A percentile compares a stretch with the other conserved stretches of the same genome.
phyloP scores from a whole-genome alignment of 345 rosid genomes.

The Sisymbrium irio region DNA sequence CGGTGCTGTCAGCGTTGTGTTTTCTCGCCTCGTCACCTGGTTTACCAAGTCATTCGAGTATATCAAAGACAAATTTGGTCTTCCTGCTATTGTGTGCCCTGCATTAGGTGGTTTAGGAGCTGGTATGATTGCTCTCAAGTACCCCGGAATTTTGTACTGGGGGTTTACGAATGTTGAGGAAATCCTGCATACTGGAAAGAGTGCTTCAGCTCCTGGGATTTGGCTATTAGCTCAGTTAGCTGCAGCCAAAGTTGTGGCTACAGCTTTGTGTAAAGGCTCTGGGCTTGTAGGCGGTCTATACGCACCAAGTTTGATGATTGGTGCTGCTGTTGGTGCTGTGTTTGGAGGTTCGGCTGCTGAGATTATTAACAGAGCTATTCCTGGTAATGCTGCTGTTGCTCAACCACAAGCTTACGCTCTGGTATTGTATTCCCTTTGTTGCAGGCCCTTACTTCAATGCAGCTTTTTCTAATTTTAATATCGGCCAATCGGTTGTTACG shows the following conservation, averaged over 20 bases:
- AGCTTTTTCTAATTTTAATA: background rate
- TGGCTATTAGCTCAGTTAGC: slow-evolving; percentile 88
- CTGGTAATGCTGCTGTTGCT: slow-evolving; percentile 96
- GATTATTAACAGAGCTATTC: slow-evolving; percentile 85
- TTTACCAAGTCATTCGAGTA: slow-evolving; percentile 70
- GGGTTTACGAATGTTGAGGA: slow-evolving; percentile 99
- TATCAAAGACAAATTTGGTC: slow-evolving; percentile 76
- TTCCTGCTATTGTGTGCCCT: slow-evolving; percentile 90
- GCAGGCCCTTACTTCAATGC: slow-evolving; percentile 15
- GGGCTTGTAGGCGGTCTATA: slow-evolving; percentile 97
- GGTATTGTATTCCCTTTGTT: slow-evolving; percentile 48
- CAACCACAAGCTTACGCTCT: slow-evolving; percentile 99
- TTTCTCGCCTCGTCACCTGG: slow-evolving; percentile 83
- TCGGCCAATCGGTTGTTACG: background rate
- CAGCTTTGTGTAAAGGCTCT: slow-evolving; percentile 95
- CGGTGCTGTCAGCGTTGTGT: slow-evolving; percentile 90
- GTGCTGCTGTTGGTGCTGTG: slow-evolving; percentile 97
- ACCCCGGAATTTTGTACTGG: slow-evolving; percentile 97
- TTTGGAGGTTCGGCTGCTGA: slow-evolving; percentile 96
- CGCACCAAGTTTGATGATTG: slow-evolving; percentile 99
- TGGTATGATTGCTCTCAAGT: slow-evolving; percentile 91
- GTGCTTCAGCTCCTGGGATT: slow-evolving; percentile 96
- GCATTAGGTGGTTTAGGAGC: slow-evolving; percentile 98
- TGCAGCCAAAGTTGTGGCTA: slow-evolving; percentile 94
- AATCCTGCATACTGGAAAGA: slow-evolving; percentile 92